These are phyloP conservation scores for Aspergillus hiratsukae DNA, from an alignment of 2,329 filamentous ascomycete species.

Conservation along the genomic window DNA sequence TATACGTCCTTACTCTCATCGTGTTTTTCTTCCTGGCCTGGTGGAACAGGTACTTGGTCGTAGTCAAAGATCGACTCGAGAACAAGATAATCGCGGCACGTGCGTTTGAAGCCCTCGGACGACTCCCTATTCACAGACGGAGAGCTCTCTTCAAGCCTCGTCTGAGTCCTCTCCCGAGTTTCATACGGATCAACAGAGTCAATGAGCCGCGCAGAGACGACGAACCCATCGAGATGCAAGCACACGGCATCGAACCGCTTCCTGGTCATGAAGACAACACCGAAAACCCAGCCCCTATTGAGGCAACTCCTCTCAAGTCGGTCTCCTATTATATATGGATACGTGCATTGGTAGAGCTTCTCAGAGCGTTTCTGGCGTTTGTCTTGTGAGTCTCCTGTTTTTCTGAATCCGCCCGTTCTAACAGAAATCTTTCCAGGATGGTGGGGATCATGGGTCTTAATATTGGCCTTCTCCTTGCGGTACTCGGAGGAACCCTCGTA, in stretches of 20 bases:
- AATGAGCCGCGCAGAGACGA: background rate
- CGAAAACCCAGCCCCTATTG: background rate
- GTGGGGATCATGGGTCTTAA: slow-evolving; percentile 15
- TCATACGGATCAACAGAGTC: background rate
- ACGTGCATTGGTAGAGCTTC: slow-evolving; percentile 5
- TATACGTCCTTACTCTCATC: slow-evolving; percentile 7
- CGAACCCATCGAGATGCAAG: background rate
- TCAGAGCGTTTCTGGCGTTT: slow-evolving; percentile 8
- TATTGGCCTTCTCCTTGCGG: slow-evolving; percentile 6
- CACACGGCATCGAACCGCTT: background rate
- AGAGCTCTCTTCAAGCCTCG: slow-evolving; percentile 1
- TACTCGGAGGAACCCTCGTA: slow-evolving; percentile 7
- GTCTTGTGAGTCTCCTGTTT: slow-evolving; percentile 3
- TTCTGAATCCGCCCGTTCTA: background rate
- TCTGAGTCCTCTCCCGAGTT: slow-evolving; percentile 5
- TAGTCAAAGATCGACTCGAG: slow-evolving; percentile 5
- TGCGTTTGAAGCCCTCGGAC: background rate
- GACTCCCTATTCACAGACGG: background rate
- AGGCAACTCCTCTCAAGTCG: background rate
- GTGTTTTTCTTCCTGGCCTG: slow-evolving; percentile 6
- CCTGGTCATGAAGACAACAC: background rate
- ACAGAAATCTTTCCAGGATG: slow-evolving; percentile 4
- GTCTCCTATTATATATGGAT: background rate
- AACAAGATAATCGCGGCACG: background rate
- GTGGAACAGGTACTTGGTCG: slow-evolving; percentile 7